Percentiles rank a stretch among this genome's conserved stretches.
Conservation (phyloP, 768 basidiomycete genomes). For the Mycena metata region DNA sequence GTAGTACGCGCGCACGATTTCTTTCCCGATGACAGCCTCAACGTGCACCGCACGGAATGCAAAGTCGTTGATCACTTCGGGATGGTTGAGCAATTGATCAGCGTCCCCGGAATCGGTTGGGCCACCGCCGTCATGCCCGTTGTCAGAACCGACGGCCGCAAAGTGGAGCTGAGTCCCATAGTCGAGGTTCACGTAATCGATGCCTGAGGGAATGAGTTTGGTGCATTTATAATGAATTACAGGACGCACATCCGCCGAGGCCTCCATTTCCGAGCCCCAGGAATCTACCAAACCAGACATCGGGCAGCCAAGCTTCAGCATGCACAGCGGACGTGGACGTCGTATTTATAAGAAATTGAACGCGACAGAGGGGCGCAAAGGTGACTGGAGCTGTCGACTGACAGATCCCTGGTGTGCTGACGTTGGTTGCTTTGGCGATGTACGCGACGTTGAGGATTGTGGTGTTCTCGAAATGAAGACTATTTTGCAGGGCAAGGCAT, state of each 20-base stretch:
- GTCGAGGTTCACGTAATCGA: constrained; percentile 16
- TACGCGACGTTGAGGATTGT: constrained; percentile 11
- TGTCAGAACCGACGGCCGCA: constrained; percentile 39
- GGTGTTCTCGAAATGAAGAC: constrained; percentile 19
- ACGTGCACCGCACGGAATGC: constrained; percentile 30
- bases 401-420: constrained; percentile 9
- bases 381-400: constrained; percentile 17
- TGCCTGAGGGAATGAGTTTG: not conserved
- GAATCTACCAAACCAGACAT: constrained; percentile 20
- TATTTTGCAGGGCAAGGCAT: constrained; percentile 14
- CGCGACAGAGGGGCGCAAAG: constrained; percentile 7
- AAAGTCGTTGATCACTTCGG: constrained; percentile 43
- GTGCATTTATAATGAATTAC: not conserved
- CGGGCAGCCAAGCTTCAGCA: constrained; percentile 22
- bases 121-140: constrained; percentile 39
- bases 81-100: constrained; percentile 35
- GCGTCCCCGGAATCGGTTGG: not conserved
- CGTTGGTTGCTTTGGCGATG: constrained; percentile 7
- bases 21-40: constrained; percentile 40
- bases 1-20: constrained; percentile 41
- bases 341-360: constrained; percentile 19
- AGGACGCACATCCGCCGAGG: constrained; percentile 18
- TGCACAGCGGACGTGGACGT: constrained; percentile 19
- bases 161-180: constrained; percentile 27
- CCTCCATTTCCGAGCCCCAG: constrained; percentile 13